Conservation (phyloP, 257 asterid genomes). For the Eucommia ulmoides region DNA sequence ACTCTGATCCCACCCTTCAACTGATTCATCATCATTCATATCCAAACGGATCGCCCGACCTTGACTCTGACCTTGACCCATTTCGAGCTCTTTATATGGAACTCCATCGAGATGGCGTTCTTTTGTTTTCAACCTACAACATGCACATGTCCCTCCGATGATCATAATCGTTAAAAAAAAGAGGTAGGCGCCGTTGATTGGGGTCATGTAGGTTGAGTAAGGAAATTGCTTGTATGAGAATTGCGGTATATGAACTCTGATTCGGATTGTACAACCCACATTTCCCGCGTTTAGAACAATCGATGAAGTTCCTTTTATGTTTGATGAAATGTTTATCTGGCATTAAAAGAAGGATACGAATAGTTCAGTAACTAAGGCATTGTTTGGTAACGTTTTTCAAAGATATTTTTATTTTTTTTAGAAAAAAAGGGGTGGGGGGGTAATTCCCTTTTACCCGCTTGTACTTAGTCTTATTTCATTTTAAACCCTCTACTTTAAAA, state of each 20-base stretch:
- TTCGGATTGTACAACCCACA: not conserved
- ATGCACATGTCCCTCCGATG: not conserved
- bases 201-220: too few relatives aligned
- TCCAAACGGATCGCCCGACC: too few relatives aligned
- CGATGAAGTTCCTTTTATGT: not conserved
- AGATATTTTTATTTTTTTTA: too few relatives aligned
- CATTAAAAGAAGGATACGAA: too few relatives aligned
- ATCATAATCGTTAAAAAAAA: not conserved
- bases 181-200: not conserved
- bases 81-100: not conserved
- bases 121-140: not conserved
- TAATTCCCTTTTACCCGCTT: too few relatives aligned
- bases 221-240: not conserved
- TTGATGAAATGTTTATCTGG: not conserved
- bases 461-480: too few relatives aligned
- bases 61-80: not conserved
- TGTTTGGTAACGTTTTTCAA: too few relatives aligned
- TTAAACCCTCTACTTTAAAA: too few relatives aligned
- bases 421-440: too few relatives aligned
- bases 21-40: not conserved
- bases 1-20: not conserved
- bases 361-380: too few relatives aligned
- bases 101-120: not conserved
- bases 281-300: not conserved
- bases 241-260: not conserved